Conservation (phyloP, 345 rosid species). For the Chamaenerion angustifolium region DNA sequence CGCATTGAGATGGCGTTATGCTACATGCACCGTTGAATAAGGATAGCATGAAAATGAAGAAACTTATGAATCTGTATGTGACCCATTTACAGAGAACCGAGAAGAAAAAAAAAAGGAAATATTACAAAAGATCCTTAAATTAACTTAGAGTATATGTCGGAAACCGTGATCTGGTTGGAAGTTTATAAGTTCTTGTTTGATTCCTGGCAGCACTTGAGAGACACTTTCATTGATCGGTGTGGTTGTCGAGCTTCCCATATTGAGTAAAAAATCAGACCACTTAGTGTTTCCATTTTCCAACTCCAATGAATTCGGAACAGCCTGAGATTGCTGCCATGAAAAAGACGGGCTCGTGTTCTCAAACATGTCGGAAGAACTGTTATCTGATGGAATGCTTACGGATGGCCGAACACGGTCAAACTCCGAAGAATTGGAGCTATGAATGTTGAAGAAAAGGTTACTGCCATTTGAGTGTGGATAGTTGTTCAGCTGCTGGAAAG, state of each 20-base stretch:
- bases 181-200: too few relatives aligned
- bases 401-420: slow-evolving; percentile 43
- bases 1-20: too few relatives aligned
- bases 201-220: too few relatives aligned
- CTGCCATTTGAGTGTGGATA: slow-evolving; percentile 18
- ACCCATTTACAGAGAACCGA: slow-evolving; percentile 11
- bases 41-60: neutral
- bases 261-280: too few relatives aligned
- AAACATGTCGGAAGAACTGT: too few relatives aligned
- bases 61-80: slow-evolving; percentile 3
- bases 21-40: neutral
- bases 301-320: neutral
- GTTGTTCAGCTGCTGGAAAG: slow-evolving; percentile 46
- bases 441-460: slow-evolving; percentile 13
- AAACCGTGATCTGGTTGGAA: too few relatives aligned
- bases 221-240: too few relatives aligned
- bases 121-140: neutral
- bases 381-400: slow-evolving; percentile 28
- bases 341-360: slow-evolving; percentile 14
- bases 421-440: slow-evolving; percentile 28
- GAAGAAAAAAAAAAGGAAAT: neutral
- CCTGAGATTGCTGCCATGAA: neutral
- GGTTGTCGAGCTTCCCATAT: too few relatives aligned
- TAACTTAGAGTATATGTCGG: neutral
- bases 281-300: too few relatives aligned